phyloP scores from a whole-genome alignment of 805 yeast species.

The Lachancea thermotolerans region DNA sequence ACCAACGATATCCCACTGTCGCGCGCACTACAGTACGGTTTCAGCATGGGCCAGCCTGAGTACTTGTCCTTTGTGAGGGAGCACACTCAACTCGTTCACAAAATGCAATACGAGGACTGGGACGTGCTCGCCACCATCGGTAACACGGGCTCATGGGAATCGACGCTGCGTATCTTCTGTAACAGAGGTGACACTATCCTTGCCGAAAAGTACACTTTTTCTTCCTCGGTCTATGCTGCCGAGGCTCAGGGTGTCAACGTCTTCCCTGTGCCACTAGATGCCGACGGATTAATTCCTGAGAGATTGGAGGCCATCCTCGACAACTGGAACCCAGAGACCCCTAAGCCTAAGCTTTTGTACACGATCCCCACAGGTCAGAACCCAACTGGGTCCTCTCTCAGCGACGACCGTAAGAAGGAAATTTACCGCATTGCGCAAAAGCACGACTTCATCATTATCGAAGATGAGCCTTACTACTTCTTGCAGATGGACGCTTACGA shows the following conservation, averaged over 20 bases:
- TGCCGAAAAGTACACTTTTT: constrained; percentile 75
- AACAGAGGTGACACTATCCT: constrained; percentile 76
- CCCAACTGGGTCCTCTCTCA: constrained; percentile 89
- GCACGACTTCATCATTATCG: constrained; percentile 80
- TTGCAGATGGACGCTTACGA: constrained; percentile 84
- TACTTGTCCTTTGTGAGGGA: constrained; percentile 60
- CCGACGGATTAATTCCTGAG: constrained; percentile 69
- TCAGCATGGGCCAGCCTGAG: constrained; percentile 74
- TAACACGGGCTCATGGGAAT: constrained; percentile 87
- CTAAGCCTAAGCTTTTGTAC: constrained; percentile 81
- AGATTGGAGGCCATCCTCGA: constrained; percentile 53
- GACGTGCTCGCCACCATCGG: constrained; percentile 66
- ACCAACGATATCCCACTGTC: constrained; percentile 64
- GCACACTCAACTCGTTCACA: constrained; percentile 55
- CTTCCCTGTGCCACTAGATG: constrained; percentile 74
- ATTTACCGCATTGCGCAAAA: constrained; percentile 75
- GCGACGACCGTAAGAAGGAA: constrained; percentile 65
- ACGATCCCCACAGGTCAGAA: constrained; percentile 95
- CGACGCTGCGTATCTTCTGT: constrained; percentile 69
- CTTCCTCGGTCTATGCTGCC: constrained; percentile 80
- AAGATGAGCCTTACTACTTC: constrained; percentile 97
- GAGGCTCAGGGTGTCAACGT: constrained; percentile 61
- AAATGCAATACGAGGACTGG: constrained; percentile 59
- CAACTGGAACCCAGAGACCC: constrained; percentile 57
- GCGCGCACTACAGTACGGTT: constrained; percentile 88